phyloP scores from a whole-genome alignment of 805 yeast genomes.

The Candida maesae region DNA sequence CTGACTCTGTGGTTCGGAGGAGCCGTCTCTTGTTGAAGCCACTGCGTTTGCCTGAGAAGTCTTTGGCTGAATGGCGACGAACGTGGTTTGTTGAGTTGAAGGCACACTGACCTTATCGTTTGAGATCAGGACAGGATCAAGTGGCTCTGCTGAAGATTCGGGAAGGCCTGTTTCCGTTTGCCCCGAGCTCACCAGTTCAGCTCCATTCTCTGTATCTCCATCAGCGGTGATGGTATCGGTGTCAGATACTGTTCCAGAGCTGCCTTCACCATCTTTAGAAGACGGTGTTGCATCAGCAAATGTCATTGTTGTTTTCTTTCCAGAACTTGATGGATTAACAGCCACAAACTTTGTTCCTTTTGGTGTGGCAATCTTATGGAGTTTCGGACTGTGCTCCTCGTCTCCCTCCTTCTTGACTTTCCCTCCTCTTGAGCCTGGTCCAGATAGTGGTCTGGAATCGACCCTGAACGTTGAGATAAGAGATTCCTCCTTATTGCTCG shows the following conservation, averaged over 20 bases:
- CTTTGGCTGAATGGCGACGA: neutral
- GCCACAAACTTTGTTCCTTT: neutral
- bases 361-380: neutral
- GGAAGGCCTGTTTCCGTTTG: no score
- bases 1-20: no score
- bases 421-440: conserved; percentile 30
- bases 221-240: no score
- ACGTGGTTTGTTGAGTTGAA: neutral
- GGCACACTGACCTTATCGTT: neutral
- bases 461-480: conserved; percentile 25
- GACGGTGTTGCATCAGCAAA: neutral
- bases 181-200: neutral
- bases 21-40: no score
- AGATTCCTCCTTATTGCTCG: conserved; percentile 22
- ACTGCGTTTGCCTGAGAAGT: no score
- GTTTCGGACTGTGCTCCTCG: neutral
- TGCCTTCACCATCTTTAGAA: neutral
- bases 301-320: neutral
- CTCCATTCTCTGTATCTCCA: neutral
- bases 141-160: neutral
- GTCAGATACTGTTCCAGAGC: neutral
- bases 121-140: neutral
- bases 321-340: no score
- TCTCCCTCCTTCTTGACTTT: neutral
- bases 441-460: conserved; percentile 24